Percentiles rank a stretch among this genome's conserved stretches.
phyloP scores from a whole-genome alignment of 495 filamentous ascomycete species.

The Apodospora peruviana region DNA sequence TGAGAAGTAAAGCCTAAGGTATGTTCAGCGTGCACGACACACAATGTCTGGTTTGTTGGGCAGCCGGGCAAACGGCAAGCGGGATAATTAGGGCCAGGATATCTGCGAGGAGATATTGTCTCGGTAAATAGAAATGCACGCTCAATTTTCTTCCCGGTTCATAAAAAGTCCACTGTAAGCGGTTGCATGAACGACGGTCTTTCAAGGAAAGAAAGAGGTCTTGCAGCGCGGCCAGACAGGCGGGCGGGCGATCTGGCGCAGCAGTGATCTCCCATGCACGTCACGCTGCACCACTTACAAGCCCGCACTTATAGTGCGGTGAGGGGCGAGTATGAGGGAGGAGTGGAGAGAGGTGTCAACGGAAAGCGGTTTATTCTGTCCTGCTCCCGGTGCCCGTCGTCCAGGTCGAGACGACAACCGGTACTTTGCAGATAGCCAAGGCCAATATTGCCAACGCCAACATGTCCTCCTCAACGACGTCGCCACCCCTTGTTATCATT shows the following conservation, averaged over 20 bases:
- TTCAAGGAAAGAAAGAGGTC: background rate
- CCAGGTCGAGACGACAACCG: background rate
- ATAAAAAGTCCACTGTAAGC: background rate
- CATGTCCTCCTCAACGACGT: background rate
- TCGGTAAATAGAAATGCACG: background rate
- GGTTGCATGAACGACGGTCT: too few species aligned
- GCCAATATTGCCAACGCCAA: background rate
- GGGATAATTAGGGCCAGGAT: background rate
- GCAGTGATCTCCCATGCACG: constrained; percentile 9
- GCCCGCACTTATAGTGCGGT: background rate
- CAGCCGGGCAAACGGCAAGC: background rate
- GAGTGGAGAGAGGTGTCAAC: background rate
- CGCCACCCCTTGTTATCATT: background rate
- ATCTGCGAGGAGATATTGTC: too few species aligned
- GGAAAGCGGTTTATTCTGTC: background rate
- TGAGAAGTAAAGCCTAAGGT: background rate
- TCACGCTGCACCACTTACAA: constrained; percentile 1
- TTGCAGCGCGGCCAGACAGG: background rate
- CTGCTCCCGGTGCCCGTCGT: background rate
- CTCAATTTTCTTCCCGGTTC: background rate
- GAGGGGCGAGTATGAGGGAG: background rate
- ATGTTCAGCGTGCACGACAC: background rate
- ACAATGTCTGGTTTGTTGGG: background rate
- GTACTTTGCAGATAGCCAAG: background rate
- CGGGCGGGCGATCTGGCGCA: constrained; percentile 1